Base-by-base conservation (phyloP, 805 yeast genomes). In the Grigorovia transvaalensis region DNA sequence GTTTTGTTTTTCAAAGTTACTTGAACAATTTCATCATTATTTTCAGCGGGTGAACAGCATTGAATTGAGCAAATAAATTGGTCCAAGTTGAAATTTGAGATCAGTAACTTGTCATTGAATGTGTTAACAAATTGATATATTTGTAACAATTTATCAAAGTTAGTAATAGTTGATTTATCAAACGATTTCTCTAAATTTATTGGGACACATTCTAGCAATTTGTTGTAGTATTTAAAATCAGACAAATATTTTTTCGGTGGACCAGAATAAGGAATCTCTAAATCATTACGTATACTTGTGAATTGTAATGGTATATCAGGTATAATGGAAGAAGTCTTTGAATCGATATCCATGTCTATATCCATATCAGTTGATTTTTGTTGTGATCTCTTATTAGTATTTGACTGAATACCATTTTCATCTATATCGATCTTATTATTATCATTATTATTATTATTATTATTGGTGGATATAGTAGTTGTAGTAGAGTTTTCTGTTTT, bases 121-220 rank as follows among this genome's bases (percentile, higher is more conserved):
- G 67, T 63, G 29, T 51, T 60, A n/a, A 65, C 48, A 50, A 67
- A 67, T 49, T 67, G 71, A 40, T 57, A 66, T 8, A 57, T 51
- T 53, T 63, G 64, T 27, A 67, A 50, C 9, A 66, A 48, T 51
- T 56, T 65, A 23, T 54, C 59, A 49, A 64, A 57, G 46, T 57
- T 52, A 11, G 47, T 38, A 44, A 64, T 56, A 18, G 19, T 42
- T n/a, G 27, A 19, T 18, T 44, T 33, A 11, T 33, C 17, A 12
- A 20, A 11, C 4, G 42, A 42, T 18, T 43, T 46, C 43, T 46
- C 49, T 7, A 9, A 9, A 23, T 33, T 13, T 2, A 55, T 33
- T 7, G 57, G 58, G 9, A 65, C 49, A 20, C 51, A 46, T 48
- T 66, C 67, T 35, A 66, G 49, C 30, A 48, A 15, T n/a, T 57